phyloP scores from a whole-genome alignment of 202 grass and related monocot species.

The Hordeum pubiflorum region DNA sequence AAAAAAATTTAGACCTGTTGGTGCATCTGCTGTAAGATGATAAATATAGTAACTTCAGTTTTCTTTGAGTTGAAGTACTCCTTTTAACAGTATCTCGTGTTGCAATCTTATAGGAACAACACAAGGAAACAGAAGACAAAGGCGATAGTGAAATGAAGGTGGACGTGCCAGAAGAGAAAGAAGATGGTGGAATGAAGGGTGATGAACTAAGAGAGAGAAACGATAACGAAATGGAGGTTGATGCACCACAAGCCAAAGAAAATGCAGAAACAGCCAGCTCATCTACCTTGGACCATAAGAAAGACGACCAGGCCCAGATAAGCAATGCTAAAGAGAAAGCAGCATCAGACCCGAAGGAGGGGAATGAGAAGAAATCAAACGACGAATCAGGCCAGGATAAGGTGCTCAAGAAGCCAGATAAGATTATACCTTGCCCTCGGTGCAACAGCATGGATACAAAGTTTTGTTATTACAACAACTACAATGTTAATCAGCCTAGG shows the following conservation, averaged over 20 bases:
- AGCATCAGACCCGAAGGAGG: slow-evolving; percentile 27
- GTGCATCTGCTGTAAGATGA: background rate
- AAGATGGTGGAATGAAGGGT: slow-evolving; percentile 13
- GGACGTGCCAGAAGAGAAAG: slow-evolving; percentile 22
- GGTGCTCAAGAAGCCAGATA: slow-evolving; percentile 82
- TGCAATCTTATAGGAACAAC: slow-evolving; percentile 24
- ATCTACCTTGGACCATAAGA: background rate
- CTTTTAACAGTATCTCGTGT: background rate
- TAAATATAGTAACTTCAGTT: background rate
- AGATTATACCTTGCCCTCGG: slow-evolving; percentile 80
- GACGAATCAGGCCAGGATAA: slow-evolving; percentile 50
- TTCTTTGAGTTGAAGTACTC: background rate
- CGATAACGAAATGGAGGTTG: slow-evolving; percentile 25
- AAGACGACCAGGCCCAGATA: slow-evolving; percentile 13
- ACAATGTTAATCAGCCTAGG: slow-evolving; percentile 88
- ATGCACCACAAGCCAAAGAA: slow-evolving; percentile 3
- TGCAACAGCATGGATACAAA: slow-evolving; percentile 99
- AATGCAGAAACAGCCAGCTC: slow-evolving; percentile 2
- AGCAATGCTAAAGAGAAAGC: slow-evolving; percentile 34
- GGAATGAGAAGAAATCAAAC: slow-evolving; percentile 30
- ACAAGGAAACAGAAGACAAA: slow-evolving; percentile 29
- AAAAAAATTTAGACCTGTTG: background rate
- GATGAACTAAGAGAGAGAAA: slow-evolving; percentile 21
- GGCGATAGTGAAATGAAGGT: slow-evolving; percentile 20
- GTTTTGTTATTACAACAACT: slow-evolving; percentile 99